These are phyloP conservation scores for Articulospora tetracladia DNA, from an alignment of 495 filamentous ascomycete species.

Conservation along the genomic window DNA sequence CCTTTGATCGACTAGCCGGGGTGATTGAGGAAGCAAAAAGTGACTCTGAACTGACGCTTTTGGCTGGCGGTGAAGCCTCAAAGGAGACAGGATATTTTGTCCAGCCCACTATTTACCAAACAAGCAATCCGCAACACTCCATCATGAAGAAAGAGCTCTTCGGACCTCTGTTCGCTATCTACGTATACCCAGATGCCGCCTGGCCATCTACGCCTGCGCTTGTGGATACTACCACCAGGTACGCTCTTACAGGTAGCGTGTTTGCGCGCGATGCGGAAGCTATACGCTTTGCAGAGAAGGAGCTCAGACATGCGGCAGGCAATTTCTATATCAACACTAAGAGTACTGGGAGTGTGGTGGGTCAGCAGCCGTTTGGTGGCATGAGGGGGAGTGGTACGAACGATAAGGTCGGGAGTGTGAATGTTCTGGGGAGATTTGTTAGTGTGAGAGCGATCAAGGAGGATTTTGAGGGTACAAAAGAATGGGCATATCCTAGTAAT, in stretches of 20 bases:
- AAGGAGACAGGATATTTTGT: constrained; percentile 63
- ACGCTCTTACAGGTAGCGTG: constrained; percentile 75
- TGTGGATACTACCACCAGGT: constrained; percentile 61
- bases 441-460: constrained; percentile 82
- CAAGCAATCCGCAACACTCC: constrained; percentile 53
- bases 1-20: constrained; percentile 62
- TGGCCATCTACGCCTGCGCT: constrained; percentile 39
- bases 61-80: constrained; percentile 66
- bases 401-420: constrained; percentile 79
- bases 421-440: constrained; percentile 70
- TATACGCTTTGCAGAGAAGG: constrained; percentile 61
- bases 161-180: constrained; percentile 61
- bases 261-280: constrained; percentile 68
- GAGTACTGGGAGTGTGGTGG: constrained; percentile 83
- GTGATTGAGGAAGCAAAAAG: constrained; percentile 63
- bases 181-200: constrained; percentile 63
- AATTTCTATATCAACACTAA: constrained; percentile 93
- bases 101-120: constrained; percentile 63
- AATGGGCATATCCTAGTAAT: constrained; percentile 55
- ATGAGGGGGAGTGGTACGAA: constrained; percentile 80
- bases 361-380: constrained; percentile 86
- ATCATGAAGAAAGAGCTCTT: constrained; percentile 70
- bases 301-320: constrained; percentile 68
- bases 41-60: constrained; percentile 55
- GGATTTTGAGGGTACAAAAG: constrained; percentile 50